Percentiles rank a stretch among this genome's conserved stretches.
These are phyloP conservation scores for Diaporthe helianthi DNA, from an alignment of 2,329 filamentous ascomycete genomes.

Conservation along the genomic window DNA sequence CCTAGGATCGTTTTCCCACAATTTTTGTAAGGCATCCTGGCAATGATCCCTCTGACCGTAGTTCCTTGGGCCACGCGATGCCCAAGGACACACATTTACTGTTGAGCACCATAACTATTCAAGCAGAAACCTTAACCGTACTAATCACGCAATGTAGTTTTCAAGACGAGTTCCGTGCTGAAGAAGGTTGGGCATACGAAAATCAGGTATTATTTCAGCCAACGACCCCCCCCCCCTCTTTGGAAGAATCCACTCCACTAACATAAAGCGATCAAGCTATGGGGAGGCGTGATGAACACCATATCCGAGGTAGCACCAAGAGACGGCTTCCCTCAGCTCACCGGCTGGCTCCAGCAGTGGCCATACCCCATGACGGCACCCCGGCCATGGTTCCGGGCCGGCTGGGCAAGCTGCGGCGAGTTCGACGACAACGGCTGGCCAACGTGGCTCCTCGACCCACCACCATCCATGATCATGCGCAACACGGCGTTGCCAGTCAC, in stretches of 20 bases:
- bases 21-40: slow-evolving; percentile 7
- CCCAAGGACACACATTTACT: no score
- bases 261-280: no score
- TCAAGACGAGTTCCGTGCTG: not conserved
- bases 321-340: not conserved
- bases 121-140: not conserved
- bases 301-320: not conserved
- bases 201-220: not conserved
- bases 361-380: not conserved
- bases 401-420: not conserved
- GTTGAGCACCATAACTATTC: not conserved
- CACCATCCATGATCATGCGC: not conserved
- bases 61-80: no score
- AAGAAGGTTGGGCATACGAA: slow-evolving; percentile 6
- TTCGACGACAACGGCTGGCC: not conserved
- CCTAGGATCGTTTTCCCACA: not conserved
- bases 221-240: no score
- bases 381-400: not conserved
- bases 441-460: slow-evolving; percentile 1
- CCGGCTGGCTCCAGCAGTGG: not conserved
- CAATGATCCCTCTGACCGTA: no score
- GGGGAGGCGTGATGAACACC: not conserved
- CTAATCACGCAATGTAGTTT: not conserved
- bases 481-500: not conserved
- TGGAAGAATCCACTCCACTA: no score